phyloP scores from a whole-genome alignment of 352 stramenopile species.

The Globisporangium takayamanum region DNA sequence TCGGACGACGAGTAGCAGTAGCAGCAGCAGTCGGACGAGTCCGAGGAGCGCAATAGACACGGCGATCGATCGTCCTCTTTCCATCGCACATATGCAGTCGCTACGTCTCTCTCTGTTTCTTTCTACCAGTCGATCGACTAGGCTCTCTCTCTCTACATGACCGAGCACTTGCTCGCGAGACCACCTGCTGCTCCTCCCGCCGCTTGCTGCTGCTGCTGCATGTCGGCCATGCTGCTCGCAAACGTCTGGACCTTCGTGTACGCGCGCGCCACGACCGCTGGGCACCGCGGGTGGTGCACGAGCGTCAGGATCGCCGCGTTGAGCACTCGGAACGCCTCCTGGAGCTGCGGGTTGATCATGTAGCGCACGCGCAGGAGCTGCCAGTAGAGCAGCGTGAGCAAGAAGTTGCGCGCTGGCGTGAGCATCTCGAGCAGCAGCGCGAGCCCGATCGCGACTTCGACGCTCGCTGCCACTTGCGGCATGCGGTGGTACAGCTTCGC shows the following conservation, averaged over 20 bases:
- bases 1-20: conserved; percentile 28
- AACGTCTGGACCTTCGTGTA: conserved; percentile 76
- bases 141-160: conserved; percentile 50
- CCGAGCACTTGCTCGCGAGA: conserved; percentile 42
- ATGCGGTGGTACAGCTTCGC: conserved; percentile 75
- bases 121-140: not conserved
- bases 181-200: conserved; percentile 21
- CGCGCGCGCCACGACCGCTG: conserved; percentile 33
- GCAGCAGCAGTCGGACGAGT: not conserved
- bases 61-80: not conserved
- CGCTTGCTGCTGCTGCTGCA: conserved; percentile 31
- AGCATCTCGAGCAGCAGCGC: conserved; percentile 79
- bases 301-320: conserved; percentile 54
- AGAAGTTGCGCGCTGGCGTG: conserved; percentile 76
- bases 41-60: no score
- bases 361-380: conserved; percentile 88
- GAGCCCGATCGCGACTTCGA: conserved; percentile 82
- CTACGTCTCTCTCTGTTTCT: not conserved
- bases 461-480: conserved; percentile 64
- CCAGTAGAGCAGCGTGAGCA: conserved; percentile 86
- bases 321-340: conserved; percentile 72
- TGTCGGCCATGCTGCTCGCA: conserved; percentile 59
- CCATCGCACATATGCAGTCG: not conserved
- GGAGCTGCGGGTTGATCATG: conserved; percentile 86
- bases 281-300: conserved; percentile 64